Percentiles rank a stretch among this genome's conserved stretches.
Conservation (phyloP, 2,329 filamentous ascomycete species). For the Orbilia ellipsospora region DNA sequence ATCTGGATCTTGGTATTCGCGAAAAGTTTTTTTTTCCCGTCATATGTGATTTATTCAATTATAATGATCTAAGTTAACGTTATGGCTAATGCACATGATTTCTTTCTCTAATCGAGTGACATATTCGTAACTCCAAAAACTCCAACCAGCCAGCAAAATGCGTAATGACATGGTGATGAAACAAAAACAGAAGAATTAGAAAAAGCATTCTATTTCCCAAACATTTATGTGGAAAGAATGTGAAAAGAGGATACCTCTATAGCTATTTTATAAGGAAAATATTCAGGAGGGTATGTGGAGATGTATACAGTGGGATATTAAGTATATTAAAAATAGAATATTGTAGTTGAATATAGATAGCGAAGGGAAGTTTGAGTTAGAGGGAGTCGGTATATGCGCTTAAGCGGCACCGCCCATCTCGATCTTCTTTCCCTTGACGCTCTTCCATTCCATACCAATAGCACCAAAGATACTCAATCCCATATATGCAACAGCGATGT, state of each 20-base stretch:
- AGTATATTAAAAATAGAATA: neutral
- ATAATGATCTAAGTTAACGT: no score
- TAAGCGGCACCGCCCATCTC: slow-evolving; percentile 56
- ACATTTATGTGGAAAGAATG: slow-evolving; percentile 8
- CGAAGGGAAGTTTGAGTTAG: neutral
- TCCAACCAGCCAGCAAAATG: slow-evolving; percentile 17
- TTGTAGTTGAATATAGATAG: neutral
- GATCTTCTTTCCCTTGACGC: slow-evolving; percentile 60
- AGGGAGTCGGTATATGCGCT: neutral
- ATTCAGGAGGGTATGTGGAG: slow-evolving; percentile 25
- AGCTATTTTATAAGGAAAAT: no score
- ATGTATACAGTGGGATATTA: slow-evolving; percentile 17
- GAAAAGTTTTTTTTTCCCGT: no score
- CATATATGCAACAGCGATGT: slow-evolving; percentile 67
- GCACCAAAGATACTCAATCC: slow-evolving; percentile 65
- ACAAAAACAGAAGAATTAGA: slow-evolving; percentile 17
- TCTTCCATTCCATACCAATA: slow-evolving; percentile 68
- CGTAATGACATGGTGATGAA: neutral
- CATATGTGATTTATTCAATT: no score
- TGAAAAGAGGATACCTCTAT: no score
- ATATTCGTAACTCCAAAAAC: slow-evolving; percentile 25
- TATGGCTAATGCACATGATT: slow-evolving; percentile 5
- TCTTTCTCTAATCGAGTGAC: neutral
- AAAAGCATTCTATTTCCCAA: slow-evolving; percentile 16
- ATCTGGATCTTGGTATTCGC: neutral